Evolutionary conservation across 2,329 filamentous ascomycete species (phyloP), one percentile per base, ranked within the genome.

Genomic region (Fusarium sp.): DNA sequence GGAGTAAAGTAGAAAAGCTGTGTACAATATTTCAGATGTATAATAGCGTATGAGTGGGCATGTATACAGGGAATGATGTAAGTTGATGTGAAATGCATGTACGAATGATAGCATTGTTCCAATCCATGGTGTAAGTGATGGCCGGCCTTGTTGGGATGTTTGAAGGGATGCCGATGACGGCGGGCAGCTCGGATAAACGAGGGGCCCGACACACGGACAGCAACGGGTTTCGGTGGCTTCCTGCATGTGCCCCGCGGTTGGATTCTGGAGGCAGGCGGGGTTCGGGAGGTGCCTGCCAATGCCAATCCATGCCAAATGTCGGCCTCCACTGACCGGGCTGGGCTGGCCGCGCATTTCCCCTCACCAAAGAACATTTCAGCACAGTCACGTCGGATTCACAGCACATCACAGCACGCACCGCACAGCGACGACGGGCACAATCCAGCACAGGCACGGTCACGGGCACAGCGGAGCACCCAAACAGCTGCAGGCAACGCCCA

Each of bases 351-450:
- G 79, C 78, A 81, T 77, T 80, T 82, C 78, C 79, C 79, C 80
- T 81, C 80, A 80, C 78, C 76, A 69, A 77, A 76, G 83, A 82
- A 86, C 80, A 84, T 85, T 83, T 86, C 84, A 85, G 84, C 82
- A 85, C 84, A 84, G 82, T 78, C 68, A 70, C 67, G 67, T 72
- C 68, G 39, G 52, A 74, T 66, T 68, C 64, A 74, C 72, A 73
- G 71, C 64, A 68, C 72, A 74, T 73, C 76, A 77, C 75, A 76
- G 62, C 76, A 77, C 75, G 50, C 50, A 32, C 48, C 25, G 27
- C 27, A 61, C 67, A 71, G 61, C 60, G 23, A 64, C 50, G 27
- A 54, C 50, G 27, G 50, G 50, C 57, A 67, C 60, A 67, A 60
- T 65, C 45, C 30, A 62, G 37, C 73, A 70, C 68, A 75, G 69